Conservation (phyloP, 2,329 filamentous ascomycete genomes). For the Pseudomassariella vexata region DNA sequence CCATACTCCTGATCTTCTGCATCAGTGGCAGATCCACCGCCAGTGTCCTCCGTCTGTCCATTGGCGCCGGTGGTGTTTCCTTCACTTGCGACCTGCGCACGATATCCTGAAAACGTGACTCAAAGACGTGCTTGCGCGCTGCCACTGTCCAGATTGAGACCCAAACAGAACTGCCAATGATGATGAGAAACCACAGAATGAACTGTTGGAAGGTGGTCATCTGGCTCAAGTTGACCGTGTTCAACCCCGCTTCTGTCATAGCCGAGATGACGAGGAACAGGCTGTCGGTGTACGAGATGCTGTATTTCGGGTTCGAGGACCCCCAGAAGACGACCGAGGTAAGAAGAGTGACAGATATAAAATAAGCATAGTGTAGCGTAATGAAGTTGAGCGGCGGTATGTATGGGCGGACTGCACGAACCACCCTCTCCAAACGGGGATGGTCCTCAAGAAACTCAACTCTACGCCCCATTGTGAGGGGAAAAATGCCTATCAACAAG, state of each 20-base stretch:
- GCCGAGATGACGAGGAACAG: slow-evolving; percentile 62
- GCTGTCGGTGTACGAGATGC: slow-evolving; percentile 57
- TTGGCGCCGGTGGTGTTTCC: slow-evolving; percentile 10
- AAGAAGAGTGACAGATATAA: slow-evolving; percentile 49
- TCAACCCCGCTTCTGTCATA: slow-evolving; percentile 63
- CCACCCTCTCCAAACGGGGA: slow-evolving; percentile 1
- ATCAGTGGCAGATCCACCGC: slow-evolving; percentile 5
- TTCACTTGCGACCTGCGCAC: slow-evolving; percentile 33
- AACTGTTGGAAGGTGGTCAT: slow-evolving; percentile 65
- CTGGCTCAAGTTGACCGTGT: slow-evolving; percentile 58
- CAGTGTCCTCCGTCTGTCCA: slow-evolving; percentile 1
- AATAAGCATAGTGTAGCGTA: slow-evolving; percentile 63
- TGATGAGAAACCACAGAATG: slow-evolving; percentile 58
- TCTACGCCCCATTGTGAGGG: not conserved
- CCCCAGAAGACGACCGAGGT: slow-evolving; percentile 57
- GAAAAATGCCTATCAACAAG: too few species aligned
- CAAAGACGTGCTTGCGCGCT: slow-evolving; percentile 56
- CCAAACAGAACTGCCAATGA: slow-evolving; percentile 62
- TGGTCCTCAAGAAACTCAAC: not conserved
- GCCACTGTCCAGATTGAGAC: slow-evolving; percentile 60
- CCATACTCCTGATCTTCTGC: slow-evolving; percentile 3
- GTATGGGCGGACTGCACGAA: slow-evolving; percentile 13
- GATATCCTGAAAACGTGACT: slow-evolving; percentile 51
- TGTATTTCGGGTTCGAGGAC: slow-evolving; percentile 42
- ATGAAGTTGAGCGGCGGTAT: slow-evolving; percentile 52